phyloP scores from a whole-genome alignment of 2,329 filamentous ascomycete species.

The Microdochium paspali region DNA sequence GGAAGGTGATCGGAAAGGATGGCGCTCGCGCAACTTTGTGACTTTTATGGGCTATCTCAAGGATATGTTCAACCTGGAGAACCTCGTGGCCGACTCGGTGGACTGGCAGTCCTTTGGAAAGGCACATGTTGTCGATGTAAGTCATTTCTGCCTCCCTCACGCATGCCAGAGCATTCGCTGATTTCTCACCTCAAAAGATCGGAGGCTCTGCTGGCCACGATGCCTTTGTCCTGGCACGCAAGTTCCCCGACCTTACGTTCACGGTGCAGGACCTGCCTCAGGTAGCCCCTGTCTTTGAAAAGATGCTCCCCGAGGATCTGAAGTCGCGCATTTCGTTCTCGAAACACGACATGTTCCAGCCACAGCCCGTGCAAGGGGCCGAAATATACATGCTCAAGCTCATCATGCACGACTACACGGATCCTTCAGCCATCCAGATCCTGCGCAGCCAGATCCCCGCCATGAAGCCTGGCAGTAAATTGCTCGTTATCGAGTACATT shows the following conservation, averaged over 20 bases:
- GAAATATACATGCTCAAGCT: conserved; percentile 43
- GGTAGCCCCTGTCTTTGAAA: conserved; percentile 22
- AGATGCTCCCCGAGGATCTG: conserved; percentile 22
- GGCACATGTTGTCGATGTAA: conserved; percentile 29
- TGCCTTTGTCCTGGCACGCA: conserved; percentile 27
- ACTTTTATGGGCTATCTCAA: conserved; percentile 29
- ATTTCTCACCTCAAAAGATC: conserved; percentile 16
- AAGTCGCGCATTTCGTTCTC: conserved; percentile 22
- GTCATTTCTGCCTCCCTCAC: conserved; percentile 9
- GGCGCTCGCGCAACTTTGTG: conserved; percentile 27
- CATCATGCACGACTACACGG: conserved; percentile 47
- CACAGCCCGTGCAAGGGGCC: conserved; percentile 25
- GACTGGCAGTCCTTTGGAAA: conserved; percentile 26
- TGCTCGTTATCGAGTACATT: conserved; percentile 28
- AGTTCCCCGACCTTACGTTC: conserved; percentile 29
- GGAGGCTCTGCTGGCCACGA: conserved; percentile 33
- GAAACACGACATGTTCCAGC: conserved; percentile 27
- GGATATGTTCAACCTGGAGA: conserved; percentile 27
- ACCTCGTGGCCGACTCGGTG: conserved; percentile 19
- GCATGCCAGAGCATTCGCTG: background rate
- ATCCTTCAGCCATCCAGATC: conserved; percentile 29
- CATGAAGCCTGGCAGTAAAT: conserved; percentile 30
- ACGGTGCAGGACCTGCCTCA: conserved; percentile 34
- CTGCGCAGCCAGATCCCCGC: conserved; percentile 30
- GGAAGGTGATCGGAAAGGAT: conserved; percentile 25